Evolutionary conservation across 371 early-diverging fungal species (phyloP), one percentile per base, ranked within the genome.

Genomic region (Polyrhizophydium stewartii): DNA sequence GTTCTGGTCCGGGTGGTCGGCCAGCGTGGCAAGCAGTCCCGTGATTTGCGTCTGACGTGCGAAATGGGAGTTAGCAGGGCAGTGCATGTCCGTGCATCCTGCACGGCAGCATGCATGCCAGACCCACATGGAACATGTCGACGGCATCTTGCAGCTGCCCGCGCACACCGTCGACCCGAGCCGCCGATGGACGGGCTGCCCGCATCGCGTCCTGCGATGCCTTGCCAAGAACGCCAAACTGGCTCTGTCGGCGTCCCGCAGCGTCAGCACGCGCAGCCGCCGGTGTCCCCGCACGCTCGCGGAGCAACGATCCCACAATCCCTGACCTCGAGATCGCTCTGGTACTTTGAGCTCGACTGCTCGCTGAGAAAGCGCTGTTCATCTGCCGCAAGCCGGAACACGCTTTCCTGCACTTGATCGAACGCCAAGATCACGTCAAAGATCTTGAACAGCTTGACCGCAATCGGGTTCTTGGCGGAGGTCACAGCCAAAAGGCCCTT

Each of bases 1-100:
- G 63, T 90, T 88, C 43, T 85, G 83, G 46, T 89, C 89, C 24
- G 85, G 77, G 59, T 84, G 85, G 17, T 81, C 79, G 47, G 85
- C 72, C 33, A 94, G 72, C 2, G 72, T 72, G 3, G 73, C 71
- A 62, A 92, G 60, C 27, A 89, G 53, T 17, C 65, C 75, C 9
- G 67, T 70, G 22, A 89, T 62, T 40, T 81, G 75, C 2, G 68
- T 67, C 70, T 82, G 66, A 60, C 75, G 3, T 35, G 35, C 13
- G 35, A 3, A 35, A 7, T n/a, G n/a, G n/a, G n/a, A n/a, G n/a
- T n/a, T n/a, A n/a, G n/a, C n/a, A n/a, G n/a, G n/a, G n/a, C n/a
- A n/a, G n/a, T n/a, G n/a, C n/a, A n/a, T n/a, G n/a, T n/a, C n/a
- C n/a, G n/a, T n/a, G n/a, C n/a, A n/a, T n/a, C n/a, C n/a, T n/a